Evolutionary conservation across 2,329 filamentous ascomycete genomes (phyloP).

Genomic region (Hypoxylon sp.): DNA sequence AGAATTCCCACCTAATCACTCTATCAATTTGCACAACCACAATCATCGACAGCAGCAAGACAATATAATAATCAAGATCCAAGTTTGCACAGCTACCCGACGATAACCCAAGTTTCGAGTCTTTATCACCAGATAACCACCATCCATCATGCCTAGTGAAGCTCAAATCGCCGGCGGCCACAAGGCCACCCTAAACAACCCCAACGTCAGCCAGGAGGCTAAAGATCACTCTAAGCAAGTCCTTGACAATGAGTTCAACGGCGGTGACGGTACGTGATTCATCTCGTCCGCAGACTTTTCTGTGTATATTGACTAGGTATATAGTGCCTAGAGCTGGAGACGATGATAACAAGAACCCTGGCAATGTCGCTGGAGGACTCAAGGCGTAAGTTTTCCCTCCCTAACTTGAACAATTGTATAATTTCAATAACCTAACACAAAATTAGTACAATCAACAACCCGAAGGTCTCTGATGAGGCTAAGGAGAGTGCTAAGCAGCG

Average conservation of each 20-base stretch:
- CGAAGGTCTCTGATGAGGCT: constrained; percentile 67
- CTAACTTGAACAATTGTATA: not conserved
- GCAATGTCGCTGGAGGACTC: constrained; percentile 64
- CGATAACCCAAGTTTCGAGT: no score
- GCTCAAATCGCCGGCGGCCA: constrained; percentile 68
- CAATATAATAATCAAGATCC: no score
- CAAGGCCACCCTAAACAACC: constrained; percentile 70
- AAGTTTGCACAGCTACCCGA: no score
- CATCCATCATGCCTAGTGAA: constrained; percentile 58
- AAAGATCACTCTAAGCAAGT: constrained; percentile 67
- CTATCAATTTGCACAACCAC: no score
- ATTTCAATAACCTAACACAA: no score
- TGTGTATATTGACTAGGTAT: not conserved
- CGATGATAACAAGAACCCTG: constrained; percentile 63
- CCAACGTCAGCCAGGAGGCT: constrained; percentile 66
- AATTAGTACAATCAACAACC: constrained; percentile 66
- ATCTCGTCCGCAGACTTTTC: not conserved
- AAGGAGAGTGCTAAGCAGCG: constrained; percentile 67
- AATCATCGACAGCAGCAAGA: no score
- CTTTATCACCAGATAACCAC: no score
- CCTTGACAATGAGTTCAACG: constrained; percentile 64
- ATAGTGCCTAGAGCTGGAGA: constrained; percentile 52
- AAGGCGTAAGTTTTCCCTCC: constrained; percentile 60
- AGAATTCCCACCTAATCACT: constrained; percentile 1
- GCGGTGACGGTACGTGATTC: constrained; percentile 53